Evolutionary conservation across 768 basidiomycete genomes (phyloP).

Genomic region (Tricholomella constricta): DNA sequence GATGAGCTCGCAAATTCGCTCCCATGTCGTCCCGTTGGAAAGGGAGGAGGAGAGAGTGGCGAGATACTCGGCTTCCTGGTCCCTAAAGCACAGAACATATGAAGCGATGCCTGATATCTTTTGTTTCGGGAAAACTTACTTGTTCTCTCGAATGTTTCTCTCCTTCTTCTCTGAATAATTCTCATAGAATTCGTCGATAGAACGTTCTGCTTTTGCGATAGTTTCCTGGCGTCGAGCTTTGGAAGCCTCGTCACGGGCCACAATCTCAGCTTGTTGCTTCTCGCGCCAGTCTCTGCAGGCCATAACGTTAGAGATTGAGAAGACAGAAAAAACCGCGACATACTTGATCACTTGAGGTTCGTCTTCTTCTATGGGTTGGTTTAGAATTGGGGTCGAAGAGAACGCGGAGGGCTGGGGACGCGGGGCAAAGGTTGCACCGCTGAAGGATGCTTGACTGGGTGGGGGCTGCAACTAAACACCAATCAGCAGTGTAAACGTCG

Average conservation of each 20-base stretch:
- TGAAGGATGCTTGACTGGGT: conserved; percentile 37
- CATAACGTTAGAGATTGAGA: background rate
- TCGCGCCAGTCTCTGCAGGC: conserved; percentile 78
- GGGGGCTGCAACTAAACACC: conserved; percentile 34
- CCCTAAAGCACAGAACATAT: conserved; percentile 47
- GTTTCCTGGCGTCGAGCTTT: conserved; percentile 79
- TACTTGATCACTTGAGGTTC: conserved; percentile 89
- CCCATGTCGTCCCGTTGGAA: conserved; percentile 92
- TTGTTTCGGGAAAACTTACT: conserved; percentile 47
- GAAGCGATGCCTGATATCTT: background rate
- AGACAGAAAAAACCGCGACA: conserved; percentile 21
- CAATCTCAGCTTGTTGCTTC: conserved; percentile 83
- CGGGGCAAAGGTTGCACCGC: conserved; percentile 67
- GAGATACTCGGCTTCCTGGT: conserved; percentile 83
- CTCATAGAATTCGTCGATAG: conserved; percentile 91
- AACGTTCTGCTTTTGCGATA: conserved; percentile 78
- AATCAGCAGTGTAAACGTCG: background rate
- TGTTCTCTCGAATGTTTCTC: conserved; percentile 90
- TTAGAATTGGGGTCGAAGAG: conserved; percentile 74
- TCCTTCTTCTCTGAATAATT: conserved; percentile 88
- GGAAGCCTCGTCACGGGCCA: conserved; percentile 78
- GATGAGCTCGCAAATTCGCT: conserved; percentile 83
- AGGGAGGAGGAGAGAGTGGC: conserved; percentile 72
- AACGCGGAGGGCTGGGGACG: conserved; percentile 72
- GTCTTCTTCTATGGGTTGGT: conserved; percentile 68